These are phyloP conservation scores for Talaromyces marneffei DNA, from an alignment of 2,329 filamentous ascomycete species.

Conservation along the genomic window DNA sequence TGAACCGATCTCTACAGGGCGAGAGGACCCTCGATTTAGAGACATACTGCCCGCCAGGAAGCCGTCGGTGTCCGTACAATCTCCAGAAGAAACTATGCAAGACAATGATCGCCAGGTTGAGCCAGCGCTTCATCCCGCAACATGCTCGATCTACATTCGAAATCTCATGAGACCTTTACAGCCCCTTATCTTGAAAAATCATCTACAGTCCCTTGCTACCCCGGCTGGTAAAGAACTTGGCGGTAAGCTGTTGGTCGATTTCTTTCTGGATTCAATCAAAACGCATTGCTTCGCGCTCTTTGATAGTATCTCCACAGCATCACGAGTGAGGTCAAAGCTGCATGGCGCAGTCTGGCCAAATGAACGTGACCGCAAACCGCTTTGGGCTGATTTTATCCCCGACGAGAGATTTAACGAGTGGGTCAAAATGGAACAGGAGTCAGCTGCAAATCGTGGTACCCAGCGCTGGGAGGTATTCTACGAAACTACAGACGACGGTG, in stretches of 20 bases:
- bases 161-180: constrained; percentile 85
- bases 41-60: constrained; percentile 38
- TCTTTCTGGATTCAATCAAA: constrained; percentile 77
- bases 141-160: constrained; percentile 76
- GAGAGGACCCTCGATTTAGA: constrained; percentile 46
- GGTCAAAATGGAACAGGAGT: constrained; percentile 63
- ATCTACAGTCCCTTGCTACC: constrained; percentile 65
- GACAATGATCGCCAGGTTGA: constrained; percentile 36
- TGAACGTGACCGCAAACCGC: constrained; percentile 72
- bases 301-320: constrained; percentile 61
- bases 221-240: constrained; percentile 49
- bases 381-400: constrained; percentile 89
- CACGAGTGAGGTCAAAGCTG: constrained; percentile 66
- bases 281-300: constrained; percentile 84
- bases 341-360: constrained; percentile 81
- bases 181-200: constrained; percentile 57
- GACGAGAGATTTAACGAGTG: constrained; percentile 65
- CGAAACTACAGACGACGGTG: constrained; percentile 50
- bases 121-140: constrained; percentile 65
- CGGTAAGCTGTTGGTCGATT: constrained; percentile 55
- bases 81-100: constrained; percentile 28
- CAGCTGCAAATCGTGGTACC: constrained; percentile 35
- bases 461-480: constrained; percentile 71
- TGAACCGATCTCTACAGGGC: neutral
- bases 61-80: constrained; percentile 22